Evolutionary conservation across 2,329 filamentous ascomycete species (phyloP), one percentile per base, ranked within the genome.

Genomic region (Parastagonospora avenae): DNA sequence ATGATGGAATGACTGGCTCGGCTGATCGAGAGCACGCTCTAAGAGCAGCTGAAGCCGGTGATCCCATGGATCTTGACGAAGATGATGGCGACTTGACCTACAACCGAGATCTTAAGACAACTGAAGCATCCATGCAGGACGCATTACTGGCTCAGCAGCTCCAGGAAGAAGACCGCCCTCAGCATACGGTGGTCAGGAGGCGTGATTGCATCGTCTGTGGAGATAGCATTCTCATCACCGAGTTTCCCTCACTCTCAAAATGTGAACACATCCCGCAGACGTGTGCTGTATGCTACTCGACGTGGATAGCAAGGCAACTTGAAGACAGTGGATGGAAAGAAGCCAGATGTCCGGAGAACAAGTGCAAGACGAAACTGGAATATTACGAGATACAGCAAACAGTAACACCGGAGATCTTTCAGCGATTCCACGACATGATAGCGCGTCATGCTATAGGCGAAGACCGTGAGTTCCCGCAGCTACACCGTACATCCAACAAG

Each of bases 311-410:
- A 4, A 63, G 70, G 2, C 70, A 77, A 50, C 62, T 78, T 8
- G 55, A 66, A 16, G 55, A 48, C 5, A 75, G 72, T 47, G 66
- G 68, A 2, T 80, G 79, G 76, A 75, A 76, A 24, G 71, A 77
- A 12, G 77, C 84, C 38, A 73, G 68, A 44, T 87, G 83, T 48
- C 82, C 82, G 0, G 60, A 48, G 9, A 43, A 12, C 8, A 78
- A 82, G 42, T 86, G 83, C 58, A 63, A 73, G 4, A 71, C 72
- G 19, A 54, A 61, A 0, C 68, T 86, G 1, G 59, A 71, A 2
- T 79, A 80, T 55, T 62, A 73, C 14, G 77, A 80, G 14, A 74
- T 86, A 10, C 60, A 62, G 33, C 43, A 53, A 5, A 62, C 63
- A n/a, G 66, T 65, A 19, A 43, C 47, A 12, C 40, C 39, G 8